Conservation (phyloP, 768 basidiomycete species). For the Leucocoprinus birnbaumii region DNA sequence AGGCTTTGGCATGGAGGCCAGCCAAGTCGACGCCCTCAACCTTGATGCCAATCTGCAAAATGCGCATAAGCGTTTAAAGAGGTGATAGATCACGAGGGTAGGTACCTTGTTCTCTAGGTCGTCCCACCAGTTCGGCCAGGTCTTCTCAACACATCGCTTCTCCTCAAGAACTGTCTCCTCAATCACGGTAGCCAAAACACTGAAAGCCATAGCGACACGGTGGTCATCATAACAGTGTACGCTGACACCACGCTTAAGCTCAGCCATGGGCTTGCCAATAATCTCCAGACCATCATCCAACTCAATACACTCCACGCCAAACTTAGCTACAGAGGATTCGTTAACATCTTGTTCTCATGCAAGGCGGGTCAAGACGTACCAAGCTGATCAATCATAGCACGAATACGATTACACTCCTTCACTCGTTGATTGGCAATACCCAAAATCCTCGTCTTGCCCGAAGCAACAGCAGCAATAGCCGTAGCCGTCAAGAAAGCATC, state of each 20-base stretch:
- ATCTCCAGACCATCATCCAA: conserved; percentile 92
- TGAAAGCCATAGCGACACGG: conserved; percentile 98
- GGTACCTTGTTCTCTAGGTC: conserved; percentile 91
- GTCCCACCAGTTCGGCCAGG: conserved; percentile 99
- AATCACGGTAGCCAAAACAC: conserved; percentile 77
- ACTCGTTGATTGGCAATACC: conserved; percentile 98
- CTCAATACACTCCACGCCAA: conserved; percentile 90
- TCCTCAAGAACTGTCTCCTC: conserved; percentile 85
- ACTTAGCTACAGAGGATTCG: conserved; percentile 65
- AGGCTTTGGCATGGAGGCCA: conserved; percentile 34
- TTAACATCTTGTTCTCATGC: background rate
- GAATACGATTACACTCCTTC: conserved; percentile 97
- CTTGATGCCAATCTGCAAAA: conserved; percentile 76
- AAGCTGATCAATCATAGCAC: conserved; percentile 94
- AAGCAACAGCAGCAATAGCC: conserved; percentile 82
- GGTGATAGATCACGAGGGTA: background rate
- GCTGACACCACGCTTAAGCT: conserved; percentile 68
- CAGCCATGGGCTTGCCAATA: conserved; percentile 66
- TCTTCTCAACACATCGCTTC: conserved; percentile 98
- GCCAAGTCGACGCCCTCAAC: conserved; percentile 83
- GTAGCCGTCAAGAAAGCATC: conserved; percentile 98
- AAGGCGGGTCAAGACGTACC: conserved; percentile 45
- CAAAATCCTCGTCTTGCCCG: conserved; percentile 74
- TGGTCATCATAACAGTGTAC: conserved; percentile 98
- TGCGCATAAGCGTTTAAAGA: background rate